phyloP scores from a whole-genome alignment of 2,329 filamentous ascomycete species.

The Claviceps spartinae region DNA sequence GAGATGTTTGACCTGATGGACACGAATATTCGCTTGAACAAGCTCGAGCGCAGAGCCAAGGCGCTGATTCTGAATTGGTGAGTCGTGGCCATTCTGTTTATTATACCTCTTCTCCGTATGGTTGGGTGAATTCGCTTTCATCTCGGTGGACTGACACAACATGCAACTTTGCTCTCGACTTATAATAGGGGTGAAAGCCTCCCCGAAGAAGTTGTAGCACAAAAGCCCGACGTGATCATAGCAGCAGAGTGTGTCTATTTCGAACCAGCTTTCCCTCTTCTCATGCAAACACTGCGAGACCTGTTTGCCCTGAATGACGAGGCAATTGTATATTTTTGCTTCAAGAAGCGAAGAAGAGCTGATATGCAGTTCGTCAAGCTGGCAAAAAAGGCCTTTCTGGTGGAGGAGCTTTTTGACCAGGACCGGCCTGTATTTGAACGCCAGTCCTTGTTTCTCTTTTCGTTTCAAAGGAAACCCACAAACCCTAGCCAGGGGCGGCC shows the following conservation, averaged over 20 bases:
- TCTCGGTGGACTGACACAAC: background rate
- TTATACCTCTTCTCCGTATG: background rate
- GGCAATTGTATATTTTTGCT: conserved; percentile 66
- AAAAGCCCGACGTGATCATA: conserved; percentile 67
- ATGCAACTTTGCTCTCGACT: background rate
- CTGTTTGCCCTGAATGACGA: conserved; percentile 59
- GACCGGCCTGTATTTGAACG: conserved; percentile 43
- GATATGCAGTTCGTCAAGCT: conserved; percentile 63
- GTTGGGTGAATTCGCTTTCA: background rate
- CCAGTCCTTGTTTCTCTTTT: conserved; percentile 47
- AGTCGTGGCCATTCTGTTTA: conserved; percentile 15
- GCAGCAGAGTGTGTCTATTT: conserved; percentile 97
- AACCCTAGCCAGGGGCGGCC: background rate
- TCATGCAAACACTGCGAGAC: conserved; percentile 64
- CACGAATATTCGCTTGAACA: conserved; percentile 75
- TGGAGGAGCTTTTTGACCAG: conserved; percentile 49
- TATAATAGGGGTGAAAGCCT: conserved; percentile 49
- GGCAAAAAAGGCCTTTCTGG: conserved; percentile 51
- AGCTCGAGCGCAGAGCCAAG: conserved; percentile 46
- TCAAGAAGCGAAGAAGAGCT: conserved; percentile 79
- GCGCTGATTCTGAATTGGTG: conserved; percentile 72
- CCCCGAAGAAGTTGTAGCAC: conserved; percentile 35
- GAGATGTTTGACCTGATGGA: conserved; percentile 79
- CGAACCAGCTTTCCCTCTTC: conserved; percentile 82
- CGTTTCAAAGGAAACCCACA: conserved; percentile 27